Conservation (phyloP, 1,139 yeast genomes). For the Pichia sp. region DNA sequence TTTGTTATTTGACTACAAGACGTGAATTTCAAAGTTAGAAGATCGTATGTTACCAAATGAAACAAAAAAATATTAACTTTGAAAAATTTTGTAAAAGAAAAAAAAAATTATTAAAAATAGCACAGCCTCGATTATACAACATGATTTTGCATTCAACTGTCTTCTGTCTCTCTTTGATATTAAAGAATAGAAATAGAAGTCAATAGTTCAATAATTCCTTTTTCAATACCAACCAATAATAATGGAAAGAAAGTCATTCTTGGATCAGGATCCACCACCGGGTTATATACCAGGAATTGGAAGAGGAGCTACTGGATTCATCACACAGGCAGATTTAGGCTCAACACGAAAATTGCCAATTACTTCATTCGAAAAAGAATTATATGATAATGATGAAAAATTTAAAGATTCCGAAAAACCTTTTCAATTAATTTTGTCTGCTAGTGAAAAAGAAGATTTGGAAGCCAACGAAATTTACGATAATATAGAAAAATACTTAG, state of each 20-base stretch:
- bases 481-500: slow-evolving; percentile 46
- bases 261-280: slow-evolving; percentile 82
- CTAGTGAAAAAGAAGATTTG: slow-evolving; percentile 47
- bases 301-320: slow-evolving; percentile 91
- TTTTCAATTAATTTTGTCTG: slow-evolving; percentile 21
- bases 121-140: no score
- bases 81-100: no score
- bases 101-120: no score
- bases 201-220: background rate
- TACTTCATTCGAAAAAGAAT: slow-evolving; percentile 30
- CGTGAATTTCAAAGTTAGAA: no score
- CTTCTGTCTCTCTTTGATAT: no score
- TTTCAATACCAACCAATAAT: slow-evolving; percentile 16
- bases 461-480: slow-evolving; percentile 74
- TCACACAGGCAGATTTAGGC: slow-evolving; percentile 76
- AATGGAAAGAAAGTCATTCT: slow-evolving; percentile 58
- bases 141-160: no score
- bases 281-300: slow-evolving; percentile 93
- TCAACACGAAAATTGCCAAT: slow-evolving; percentile 38
- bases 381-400: slow-evolving; percentile 7
- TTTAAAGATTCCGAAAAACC: slow-evolving; percentile 3
- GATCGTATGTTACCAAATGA: no score
- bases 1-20: no score
- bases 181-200: slow-evolving; percentile 7
- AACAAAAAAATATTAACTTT: no score